Evolutionary conservation across 2,329 filamentous ascomycete species (phyloP).

Genomic region (Pyricularia grisea): DNA sequence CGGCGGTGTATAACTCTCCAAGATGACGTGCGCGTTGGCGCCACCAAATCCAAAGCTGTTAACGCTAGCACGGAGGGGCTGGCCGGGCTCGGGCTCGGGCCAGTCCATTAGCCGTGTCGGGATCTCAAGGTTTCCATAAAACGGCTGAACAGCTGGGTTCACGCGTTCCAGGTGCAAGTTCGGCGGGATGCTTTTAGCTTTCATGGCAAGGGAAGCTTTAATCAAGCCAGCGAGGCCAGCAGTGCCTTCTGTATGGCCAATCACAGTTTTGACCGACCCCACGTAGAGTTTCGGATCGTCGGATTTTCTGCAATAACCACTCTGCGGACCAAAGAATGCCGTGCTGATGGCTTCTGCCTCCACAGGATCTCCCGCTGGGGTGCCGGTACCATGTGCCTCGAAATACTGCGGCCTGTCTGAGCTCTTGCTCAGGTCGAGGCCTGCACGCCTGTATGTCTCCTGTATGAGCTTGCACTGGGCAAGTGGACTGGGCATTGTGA

Average conservation of each 20-base stretch:
- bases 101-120: background rate
- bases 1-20: conserved; percentile 6
- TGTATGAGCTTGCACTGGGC: conserved; percentile 30
- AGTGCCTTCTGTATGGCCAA: conserved; percentile 15
- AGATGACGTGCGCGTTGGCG: conserved; percentile 17
- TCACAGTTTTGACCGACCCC: conserved; percentile 17
- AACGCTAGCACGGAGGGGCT: conserved; percentile 7
- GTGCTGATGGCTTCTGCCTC: conserved; percentile 26
- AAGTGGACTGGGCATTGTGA: conserved; percentile 34
- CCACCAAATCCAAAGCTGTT: conserved; percentile 19
- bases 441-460: conserved; percentile 26
- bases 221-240: conserved; percentile 18
- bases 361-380: conserved; percentile 28
- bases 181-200: conserved; percentile 14
- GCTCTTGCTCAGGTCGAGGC: conserved; percentile 19
- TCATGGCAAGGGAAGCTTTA: conserved; percentile 15
- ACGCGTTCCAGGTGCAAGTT: conserved; percentile 17
- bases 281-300: conserved; percentile 13
- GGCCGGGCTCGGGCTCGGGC: background rate
- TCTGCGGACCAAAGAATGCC: conserved; percentile 13
- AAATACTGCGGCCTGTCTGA: conserved; percentile 17
- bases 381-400: conserved; percentile 20
- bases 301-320: background rate
- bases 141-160: conserved; percentile 16
- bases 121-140: conserved; percentile 16